phyloP scores from a whole-genome alignment of 768 basidiomycete species.

The Myochromella boudieri region DNA sequence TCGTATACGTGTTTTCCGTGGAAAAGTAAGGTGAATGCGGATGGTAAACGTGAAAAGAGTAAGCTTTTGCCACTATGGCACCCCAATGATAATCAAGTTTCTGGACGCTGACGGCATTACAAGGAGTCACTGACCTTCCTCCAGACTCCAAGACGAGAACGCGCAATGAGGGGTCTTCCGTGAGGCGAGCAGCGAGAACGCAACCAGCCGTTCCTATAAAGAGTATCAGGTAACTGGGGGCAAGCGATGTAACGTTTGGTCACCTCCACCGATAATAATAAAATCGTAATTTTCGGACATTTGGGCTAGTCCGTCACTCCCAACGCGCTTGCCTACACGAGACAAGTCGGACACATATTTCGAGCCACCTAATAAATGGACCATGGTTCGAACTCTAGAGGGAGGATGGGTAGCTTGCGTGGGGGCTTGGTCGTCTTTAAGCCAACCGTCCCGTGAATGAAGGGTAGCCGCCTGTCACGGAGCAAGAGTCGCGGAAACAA shows the following conservation, averaged over 20 bases:
- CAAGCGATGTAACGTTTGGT: not conserved
- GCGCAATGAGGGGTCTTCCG: constrained; percentile 51
- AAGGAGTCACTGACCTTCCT: constrained; percentile 50
- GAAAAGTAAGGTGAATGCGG: constrained; percentile 42
- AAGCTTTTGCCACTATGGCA: constrained; percentile 43
- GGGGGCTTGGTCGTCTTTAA: not conserved
- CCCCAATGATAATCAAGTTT: not conserved
- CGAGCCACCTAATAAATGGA: constrained; percentile 2
- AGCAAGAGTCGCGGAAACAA: no score
- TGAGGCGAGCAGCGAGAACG: constrained; percentile 57
- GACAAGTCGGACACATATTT: constrained; percentile 24
- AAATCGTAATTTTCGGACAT: constrained; percentile 42
- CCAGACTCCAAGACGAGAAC: constrained; percentile 64
- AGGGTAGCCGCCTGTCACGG: no score
- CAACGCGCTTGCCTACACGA: constrained; percentile 16
- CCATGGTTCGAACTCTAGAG: constrained; percentile 10
- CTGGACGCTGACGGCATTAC: no score
- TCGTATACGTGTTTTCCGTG: constrained; percentile 49
- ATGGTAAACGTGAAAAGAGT: constrained; percentile 41
- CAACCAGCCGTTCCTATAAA: constrained; percentile 58
- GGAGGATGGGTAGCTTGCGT: not conserved
- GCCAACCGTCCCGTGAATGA: no score
- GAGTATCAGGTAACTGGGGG: not conserved
- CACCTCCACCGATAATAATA: constrained; percentile 57
- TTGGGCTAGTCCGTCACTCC: constrained; percentile 2